Evolutionary conservation across 1,284 basidiomycete species (phyloP).

Genomic region (Schizophyllum amplum): DNA sequence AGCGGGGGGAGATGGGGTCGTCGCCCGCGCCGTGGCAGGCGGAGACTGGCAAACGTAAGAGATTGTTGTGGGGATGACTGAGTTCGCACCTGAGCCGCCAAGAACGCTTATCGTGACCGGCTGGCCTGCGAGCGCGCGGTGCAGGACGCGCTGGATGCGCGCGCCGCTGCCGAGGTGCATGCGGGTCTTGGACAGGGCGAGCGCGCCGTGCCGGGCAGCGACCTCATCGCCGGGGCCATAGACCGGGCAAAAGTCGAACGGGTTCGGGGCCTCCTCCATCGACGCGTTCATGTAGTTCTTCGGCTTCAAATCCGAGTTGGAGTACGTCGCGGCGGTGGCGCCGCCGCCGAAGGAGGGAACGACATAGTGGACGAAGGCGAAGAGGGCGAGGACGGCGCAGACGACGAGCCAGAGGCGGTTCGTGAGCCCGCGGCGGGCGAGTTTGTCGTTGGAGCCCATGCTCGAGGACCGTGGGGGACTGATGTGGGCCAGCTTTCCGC

Average conservation of each 20-base stretch:
- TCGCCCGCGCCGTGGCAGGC: conserved; percentile 92
- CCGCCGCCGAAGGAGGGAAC: conserved; percentile 26
- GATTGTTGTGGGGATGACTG: conserved; percentile 2
- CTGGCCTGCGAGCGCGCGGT: conserved; percentile 77
- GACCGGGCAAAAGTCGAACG: conserved; percentile 86
- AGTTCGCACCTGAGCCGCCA: conserved; percentile 74
- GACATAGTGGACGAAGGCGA: conserved; percentile 53
- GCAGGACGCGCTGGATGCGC: conserved; percentile 75
- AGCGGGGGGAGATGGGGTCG: conserved; percentile 77
- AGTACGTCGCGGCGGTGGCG: conserved; percentile 29
- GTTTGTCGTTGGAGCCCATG: conserved; percentile 42
- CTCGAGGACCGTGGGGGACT: conserved; percentile 15
- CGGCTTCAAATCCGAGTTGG: conserved; percentile 44
- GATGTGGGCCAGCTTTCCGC: conserved; percentile 8
- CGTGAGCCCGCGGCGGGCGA: conserved; percentile 47
- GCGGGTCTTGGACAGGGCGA: conserved; percentile 68
- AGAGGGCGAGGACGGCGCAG: conserved; percentile 44
- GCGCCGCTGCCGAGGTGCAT: conserved; percentile 80
- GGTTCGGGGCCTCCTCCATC: conserved; percentile 46
- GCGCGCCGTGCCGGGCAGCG: conserved; percentile 71
- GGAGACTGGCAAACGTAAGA: conserved; percentile 47
- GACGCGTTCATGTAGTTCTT: conserved; percentile 64
- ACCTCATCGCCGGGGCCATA: conserved; percentile 79
- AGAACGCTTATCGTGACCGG: conserved; percentile 88
- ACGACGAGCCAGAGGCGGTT: conserved; percentile 70